Evolutionary conservation across 2,329 filamentous ascomycete genomes (phyloP).

Genomic region (Zymoseptoria tritici): DNA sequence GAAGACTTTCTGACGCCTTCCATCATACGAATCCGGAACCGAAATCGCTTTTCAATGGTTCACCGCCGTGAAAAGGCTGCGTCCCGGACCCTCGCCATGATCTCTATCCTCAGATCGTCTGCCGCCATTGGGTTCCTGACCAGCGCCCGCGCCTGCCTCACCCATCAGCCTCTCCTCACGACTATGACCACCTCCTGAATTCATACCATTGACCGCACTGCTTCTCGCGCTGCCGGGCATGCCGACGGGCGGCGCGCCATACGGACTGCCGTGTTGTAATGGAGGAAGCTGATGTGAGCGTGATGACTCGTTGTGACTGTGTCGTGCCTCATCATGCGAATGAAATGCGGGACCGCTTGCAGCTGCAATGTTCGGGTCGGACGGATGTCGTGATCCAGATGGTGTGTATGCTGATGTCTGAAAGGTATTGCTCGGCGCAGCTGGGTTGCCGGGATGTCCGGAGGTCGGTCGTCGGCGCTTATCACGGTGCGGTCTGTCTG

Average conservation of each 20-base stretch:
- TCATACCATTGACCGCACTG: constrained; percentile 5
- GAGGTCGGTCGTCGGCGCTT: constrained; percentile 17
- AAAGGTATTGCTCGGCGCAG: constrained; percentile 11
- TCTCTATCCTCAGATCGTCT: neutral
- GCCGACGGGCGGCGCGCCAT: constrained; percentile 12
- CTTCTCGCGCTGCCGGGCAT: constrained; percentile 9
- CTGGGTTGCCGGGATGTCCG: neutral
- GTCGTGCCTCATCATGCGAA: constrained; percentile 1
- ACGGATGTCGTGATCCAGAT: neutral
- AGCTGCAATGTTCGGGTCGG: neutral
- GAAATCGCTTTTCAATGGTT: constrained; percentile 3
- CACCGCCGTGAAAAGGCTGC: constrained; percentile 1
- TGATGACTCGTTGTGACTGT: constrained; percentile 1
- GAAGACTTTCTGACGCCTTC: neutral
- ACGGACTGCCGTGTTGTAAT: constrained; percentile 16
- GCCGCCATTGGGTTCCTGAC: neutral
- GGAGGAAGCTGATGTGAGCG: constrained; percentile 5
- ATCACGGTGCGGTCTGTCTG: constrained; percentile 26
- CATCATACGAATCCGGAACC: neutral
- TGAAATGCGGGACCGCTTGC: neutral
- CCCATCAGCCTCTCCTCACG: constrained; percentile 2
- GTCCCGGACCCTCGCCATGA: neutral
- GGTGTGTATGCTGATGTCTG: constrained; percentile 8
- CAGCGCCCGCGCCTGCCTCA: neutral
- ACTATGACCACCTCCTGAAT: neutral